Conservation (phyloP, 768 basidiomycete species). For the Amanita muscaria region DNA sequence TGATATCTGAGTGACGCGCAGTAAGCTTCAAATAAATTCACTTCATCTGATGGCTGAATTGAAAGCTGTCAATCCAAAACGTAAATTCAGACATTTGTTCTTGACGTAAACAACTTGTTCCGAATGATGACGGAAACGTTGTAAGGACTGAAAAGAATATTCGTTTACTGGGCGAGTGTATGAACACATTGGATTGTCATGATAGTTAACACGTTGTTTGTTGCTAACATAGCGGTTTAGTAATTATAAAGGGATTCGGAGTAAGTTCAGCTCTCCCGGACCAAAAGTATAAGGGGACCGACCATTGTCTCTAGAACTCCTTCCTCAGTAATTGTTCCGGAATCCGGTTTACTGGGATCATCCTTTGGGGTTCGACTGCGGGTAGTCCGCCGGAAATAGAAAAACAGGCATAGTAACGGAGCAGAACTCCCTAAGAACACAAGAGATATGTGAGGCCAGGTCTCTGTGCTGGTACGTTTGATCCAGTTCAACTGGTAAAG, state of each 20-base stretch:
- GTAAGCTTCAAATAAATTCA: too few species aligned
- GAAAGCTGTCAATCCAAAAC: too few species aligned
- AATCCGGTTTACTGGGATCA: slow-evolving; percentile 21
- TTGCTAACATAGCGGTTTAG: background rate
- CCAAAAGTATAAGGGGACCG: slow-evolving; percentile 77
- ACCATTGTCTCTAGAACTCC: slow-evolving; percentile 58
- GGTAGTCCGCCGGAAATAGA: slow-evolving; percentile 61
- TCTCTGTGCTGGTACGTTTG: slow-evolving; percentile 42
- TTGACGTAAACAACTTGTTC: too few species aligned
- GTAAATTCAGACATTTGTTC: too few species aligned
- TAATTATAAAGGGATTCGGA: background rate
- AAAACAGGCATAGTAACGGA: slow-evolving; percentile 60
- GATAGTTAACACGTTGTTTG: too few species aligned
- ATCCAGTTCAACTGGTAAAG: background rate
- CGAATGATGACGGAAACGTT: background rate
- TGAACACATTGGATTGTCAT: too few species aligned
- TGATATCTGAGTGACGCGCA: too few species aligned
- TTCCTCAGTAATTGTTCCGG: slow-evolving; percentile 33
- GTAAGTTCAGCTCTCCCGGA: slow-evolving; percentile 53
- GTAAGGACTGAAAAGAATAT: too few species aligned
- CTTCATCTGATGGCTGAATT: too few species aligned
- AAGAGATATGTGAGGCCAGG: slow-evolving; percentile 57
- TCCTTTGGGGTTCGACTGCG: slow-evolving; percentile 27
- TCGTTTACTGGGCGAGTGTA: too few species aligned
- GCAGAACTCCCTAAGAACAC: slow-evolving; percentile 84